phyloP scores from a whole-genome alignment of 306 rosid species.

The Morella rubra region DNA sequence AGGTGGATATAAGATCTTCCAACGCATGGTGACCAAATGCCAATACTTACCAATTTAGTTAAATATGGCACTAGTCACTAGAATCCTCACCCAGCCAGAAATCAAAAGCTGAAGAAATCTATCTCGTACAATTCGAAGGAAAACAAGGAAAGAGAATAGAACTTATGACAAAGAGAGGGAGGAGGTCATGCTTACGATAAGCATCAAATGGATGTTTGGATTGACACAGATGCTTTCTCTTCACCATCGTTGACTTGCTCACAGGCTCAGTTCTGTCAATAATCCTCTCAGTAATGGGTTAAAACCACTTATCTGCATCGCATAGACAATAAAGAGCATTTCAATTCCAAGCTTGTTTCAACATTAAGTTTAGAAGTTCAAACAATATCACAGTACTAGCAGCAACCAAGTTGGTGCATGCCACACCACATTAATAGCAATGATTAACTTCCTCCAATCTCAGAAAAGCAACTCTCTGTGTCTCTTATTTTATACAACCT shows the following conservation, averaged over 20 bases:
- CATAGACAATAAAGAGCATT: slow-evolving; percentile 13
- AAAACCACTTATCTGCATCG: slow-evolving; percentile 31
- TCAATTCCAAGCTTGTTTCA: not conserved
- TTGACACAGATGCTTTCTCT: slow-evolving; percentile 49
- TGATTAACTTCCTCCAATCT: slow-evolving; percentile 1
- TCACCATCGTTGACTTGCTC: slow-evolving; percentile 35
- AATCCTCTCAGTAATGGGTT: slow-evolving; percentile 14
- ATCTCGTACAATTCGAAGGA: slow-evolving; percentile 16
- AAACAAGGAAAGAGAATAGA: slow-evolving; percentile 6
- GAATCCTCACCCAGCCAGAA: not conserved
- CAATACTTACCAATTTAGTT: not conserved
- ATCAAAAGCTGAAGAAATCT: slow-evolving; percentile 2
- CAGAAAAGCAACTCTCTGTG: not conserved
- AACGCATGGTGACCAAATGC: not conserved
- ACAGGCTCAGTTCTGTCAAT: slow-evolving; percentile 21
- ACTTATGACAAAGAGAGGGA: not conserved
- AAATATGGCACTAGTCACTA: not conserved
- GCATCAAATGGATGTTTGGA: slow-evolving; percentile 51
- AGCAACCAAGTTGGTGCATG: not conserved
- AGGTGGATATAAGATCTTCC: not conserved
- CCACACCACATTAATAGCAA: not conserved
- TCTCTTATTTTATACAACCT: not conserved
- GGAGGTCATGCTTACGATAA: slow-evolving; percentile 49
- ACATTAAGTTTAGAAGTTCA: not conserved
- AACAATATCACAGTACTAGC: not conserved